Conservation (phyloP, 352 stramenopile species). For the Pythium diclinum region DNA sequence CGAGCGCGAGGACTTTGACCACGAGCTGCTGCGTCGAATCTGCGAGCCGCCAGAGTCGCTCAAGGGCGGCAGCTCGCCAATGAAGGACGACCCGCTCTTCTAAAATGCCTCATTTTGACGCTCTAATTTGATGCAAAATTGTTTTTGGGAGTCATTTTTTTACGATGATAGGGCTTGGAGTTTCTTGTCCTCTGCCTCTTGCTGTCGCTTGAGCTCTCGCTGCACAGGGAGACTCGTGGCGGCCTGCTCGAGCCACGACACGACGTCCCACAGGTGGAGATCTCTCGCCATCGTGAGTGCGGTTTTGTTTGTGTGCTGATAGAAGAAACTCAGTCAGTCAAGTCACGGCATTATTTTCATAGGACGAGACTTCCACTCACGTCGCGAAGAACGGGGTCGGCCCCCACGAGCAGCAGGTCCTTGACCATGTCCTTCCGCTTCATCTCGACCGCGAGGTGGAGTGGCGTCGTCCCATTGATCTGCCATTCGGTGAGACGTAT, state of each 20-base stretch:
- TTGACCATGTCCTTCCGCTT: slow-evolving; percentile 55
- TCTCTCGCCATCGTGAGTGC: slow-evolving; percentile 39
- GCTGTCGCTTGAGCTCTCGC: slow-evolving; percentile 23
- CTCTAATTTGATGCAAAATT: background rate
- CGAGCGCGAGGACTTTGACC: slow-evolving; percentile 52
- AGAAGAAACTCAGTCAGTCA: background rate
- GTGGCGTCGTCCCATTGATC: slow-evolving; percentile 59
- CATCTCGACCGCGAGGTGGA: slow-evolving; percentile 50
- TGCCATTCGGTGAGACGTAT: slow-evolving; percentile 9
- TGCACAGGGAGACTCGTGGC: slow-evolving; percentile 32
- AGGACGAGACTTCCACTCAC: slow-evolving; percentile 18
- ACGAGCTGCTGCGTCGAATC: slow-evolving; percentile 46
- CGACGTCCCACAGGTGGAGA: slow-evolving; percentile 27
- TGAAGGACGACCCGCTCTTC: slow-evolving; percentile 82
- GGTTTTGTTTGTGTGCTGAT: slow-evolving; percentile 47
- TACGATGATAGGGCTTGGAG: background rate
- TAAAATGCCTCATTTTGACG: slow-evolving; percentile 19
- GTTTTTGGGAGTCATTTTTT: background rate
- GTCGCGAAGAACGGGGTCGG: slow-evolving; percentile 55
- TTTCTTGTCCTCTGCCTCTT: slow-evolving; percentile 18
- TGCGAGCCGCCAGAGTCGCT: slow-evolving; percentile 73
- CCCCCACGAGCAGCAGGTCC: slow-evolving; percentile 52
- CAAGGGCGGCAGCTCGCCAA: slow-evolving; percentile 67
- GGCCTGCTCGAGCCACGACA: slow-evolving; percentile 34
- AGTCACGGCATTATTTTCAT: background rate